phyloP scores from a whole-genome alignment of 495 filamentous ascomycete species.

The Neurospora hispaniola region DNA sequence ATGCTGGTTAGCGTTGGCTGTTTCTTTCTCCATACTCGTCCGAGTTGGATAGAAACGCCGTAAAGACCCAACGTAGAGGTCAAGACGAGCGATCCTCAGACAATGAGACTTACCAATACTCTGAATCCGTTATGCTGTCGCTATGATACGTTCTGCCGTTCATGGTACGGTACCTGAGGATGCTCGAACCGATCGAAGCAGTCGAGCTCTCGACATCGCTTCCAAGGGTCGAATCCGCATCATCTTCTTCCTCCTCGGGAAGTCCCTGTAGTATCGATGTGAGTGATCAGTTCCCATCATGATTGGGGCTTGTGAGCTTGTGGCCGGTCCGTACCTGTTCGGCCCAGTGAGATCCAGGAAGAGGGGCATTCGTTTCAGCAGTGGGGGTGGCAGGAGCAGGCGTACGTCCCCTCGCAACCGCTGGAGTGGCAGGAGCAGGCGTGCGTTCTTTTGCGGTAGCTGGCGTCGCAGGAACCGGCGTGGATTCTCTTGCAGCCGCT shows the following conservation, averaged over 20 bases:
- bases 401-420: neutral
- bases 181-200: slow-evolving; percentile 32
- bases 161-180: slow-evolving; percentile 32
- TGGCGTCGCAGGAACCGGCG: slow-evolving; percentile 51
- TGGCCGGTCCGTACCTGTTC: neutral
- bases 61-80: too few relatives aligned
- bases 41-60: too few relatives aligned
- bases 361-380: neutral
- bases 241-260: slow-evolving; percentile 8
- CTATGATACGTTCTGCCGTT: slow-evolving; percentile 32
- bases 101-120: slow-evolving; percentile 11
- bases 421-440: neutral
- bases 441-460: slow-evolving; percentile 37
- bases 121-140: slow-evolving; percentile 18
- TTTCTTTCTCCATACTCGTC: neutral
- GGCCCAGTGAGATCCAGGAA: slow-evolving; percentile 6
- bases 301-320: neutral
- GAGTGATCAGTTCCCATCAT: neutral
- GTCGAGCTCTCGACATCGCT: slow-evolving; percentile 26
- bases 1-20: neutral
- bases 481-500: slow-evolving; percentile 37
- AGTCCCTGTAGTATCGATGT: neutral
- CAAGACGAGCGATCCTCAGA: too few relatives aligned
- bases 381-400: neutral
- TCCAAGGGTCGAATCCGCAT: slow-evolving; percentile 29